Base-by-base conservation (phyloP, 768 basidiomycete genomes). In the Hericium alpestre region DNA sequence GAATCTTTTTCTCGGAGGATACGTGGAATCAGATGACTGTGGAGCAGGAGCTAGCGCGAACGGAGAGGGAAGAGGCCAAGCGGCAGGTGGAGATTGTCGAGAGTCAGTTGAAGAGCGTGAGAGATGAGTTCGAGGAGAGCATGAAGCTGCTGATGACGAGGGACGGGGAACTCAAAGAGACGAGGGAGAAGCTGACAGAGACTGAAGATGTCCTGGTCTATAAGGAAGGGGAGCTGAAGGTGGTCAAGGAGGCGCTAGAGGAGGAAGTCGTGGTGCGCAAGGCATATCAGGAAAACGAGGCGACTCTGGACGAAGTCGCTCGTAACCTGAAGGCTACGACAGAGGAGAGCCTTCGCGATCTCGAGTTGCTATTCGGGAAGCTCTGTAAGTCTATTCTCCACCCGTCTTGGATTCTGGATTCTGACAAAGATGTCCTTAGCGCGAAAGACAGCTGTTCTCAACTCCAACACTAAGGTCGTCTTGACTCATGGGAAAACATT, bases 111-210 rank as follows among this genome's bases (percentile, higher is more conserved):
- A 73, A 81, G 55, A 82, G 77, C 32, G 82, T 92, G 16, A 78
- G 86, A 55, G 92, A 93, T 56, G 93, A 97, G 71, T 95, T 93
- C 63, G 93, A 96, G 66, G 86, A 94, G 69, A 87, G 89, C 63
- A 87, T 93, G 56, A 82, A 78, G 1, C 61, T 92, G 49, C 72
- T 97, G 49, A 81, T 83, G 67, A 82, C 79, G 63, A 78, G 82
- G 32, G 87, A 94, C 53, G 80, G 81, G 7, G 91, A 96, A 67
- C 72, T 98, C 55, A 81, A 77, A 56, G 72, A 76, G 52, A 80
- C 86, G 3, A 78, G 75, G 58, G 78, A 77, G 18, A 76, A 72
- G 63, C 70, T 94, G 51, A 72, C 75, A 56, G 73, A 73, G 55
- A 79, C 79, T 1, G 74, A 80, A 59, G 71, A 70, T 1, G 73